Evolutionary conservation across 2,329 filamentous ascomycete species (phyloP).

Genomic region (Penicillium sp.): DNA sequence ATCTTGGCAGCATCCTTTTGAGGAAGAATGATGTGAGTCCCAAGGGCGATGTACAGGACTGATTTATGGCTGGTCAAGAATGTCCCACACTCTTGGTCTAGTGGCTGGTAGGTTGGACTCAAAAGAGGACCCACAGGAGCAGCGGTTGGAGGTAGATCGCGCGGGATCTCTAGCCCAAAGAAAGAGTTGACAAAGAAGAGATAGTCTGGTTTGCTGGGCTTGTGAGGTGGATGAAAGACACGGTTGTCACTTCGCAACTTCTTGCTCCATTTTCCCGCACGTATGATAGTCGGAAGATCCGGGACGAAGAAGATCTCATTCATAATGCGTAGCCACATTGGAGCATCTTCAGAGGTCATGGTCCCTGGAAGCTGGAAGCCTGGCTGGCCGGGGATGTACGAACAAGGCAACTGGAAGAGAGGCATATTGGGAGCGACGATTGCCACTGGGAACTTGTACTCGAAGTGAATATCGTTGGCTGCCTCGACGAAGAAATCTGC

Average conservation of each 20-base stretch:
- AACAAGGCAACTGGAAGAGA: neutral
- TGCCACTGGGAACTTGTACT: neutral
- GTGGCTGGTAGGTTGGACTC: neutral
- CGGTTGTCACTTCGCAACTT: neutral
- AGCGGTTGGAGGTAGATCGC: neutral
- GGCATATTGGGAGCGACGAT: neutral
- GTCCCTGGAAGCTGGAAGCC: neutral
- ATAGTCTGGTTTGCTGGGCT: neutral
- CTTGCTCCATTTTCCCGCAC: neutral
- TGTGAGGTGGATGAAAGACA: neutral
- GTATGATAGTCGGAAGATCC: neutral
- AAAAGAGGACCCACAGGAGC: neutral
- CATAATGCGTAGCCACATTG: neutral
- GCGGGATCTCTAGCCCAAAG: neutral
- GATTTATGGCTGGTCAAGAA: neutral
- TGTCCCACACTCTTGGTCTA: neutral
- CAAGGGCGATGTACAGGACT: neutral
- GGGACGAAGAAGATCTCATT: neutral
- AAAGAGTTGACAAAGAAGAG: neutral
- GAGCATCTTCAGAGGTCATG: neutral
- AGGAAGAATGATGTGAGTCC: neutral
- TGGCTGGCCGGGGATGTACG: neutral
- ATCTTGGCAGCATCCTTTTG: neutral
- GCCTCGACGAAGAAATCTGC: neutral
- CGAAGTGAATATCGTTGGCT: neutral